Base-by-base conservation (phyloP, 257 asterid species). In the Mitragyna speciosa region DNA sequence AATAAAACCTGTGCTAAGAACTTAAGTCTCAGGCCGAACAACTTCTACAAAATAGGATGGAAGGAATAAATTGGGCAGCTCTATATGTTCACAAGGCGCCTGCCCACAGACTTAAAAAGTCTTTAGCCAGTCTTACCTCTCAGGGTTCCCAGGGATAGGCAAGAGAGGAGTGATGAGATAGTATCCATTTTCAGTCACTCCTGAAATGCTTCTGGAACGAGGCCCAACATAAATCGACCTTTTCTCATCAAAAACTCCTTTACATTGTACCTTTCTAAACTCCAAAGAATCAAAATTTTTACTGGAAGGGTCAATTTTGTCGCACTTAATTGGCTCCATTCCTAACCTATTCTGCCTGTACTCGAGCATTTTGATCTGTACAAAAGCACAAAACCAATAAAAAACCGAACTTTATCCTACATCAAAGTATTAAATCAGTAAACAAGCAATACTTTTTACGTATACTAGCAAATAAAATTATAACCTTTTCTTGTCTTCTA, bases 111-210 rank as follows among this genome's bases (percentile, higher is more conserved):
- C 69, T 33, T 54, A 26, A 54, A 47, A 36, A 12, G 22, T 58
- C 19, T 54, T 24, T 33, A 28, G 20, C 68, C 16, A 78, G 54
- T 43, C 75, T 70, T 81, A 91, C 99, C 97, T 96, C 81, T 88
- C 91, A 58, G 93, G 88, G 76, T 87, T 88, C 72, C 82, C 88
- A 70, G 85, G 90, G 80, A 91, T 74, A 0, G 98, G 96, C 63
- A 88, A 54, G 80, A 94, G 96, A 43, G 98, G 99, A 64, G 94
- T 90, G 83, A 96, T 90, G 51, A 94, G 67, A 72, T 88, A 94
- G 89, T 94, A 96, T 81, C 99, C 99, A 78, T 94, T 96, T 83
- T 94, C 98, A 63, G 98, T 92, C 86, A 96, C 97, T 43, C 98
- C 98, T 45, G 98, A 96, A 82, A 96, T 96, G 89, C 96, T 94